phyloP scores from a whole-genome alignment of 805 yeast genomes.

The Yamadazyma endophytica region DNA sequence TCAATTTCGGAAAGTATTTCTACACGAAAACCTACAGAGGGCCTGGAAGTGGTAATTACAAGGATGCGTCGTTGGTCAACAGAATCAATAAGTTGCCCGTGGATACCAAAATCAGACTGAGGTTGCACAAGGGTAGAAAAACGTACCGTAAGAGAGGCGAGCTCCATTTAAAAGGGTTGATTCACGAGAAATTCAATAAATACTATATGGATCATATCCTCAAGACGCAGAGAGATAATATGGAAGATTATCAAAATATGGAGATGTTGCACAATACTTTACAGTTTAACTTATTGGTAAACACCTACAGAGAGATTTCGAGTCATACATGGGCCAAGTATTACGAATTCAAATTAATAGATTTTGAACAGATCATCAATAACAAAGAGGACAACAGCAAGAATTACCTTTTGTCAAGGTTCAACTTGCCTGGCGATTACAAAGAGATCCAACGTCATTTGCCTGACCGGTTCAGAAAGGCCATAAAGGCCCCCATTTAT shows the following conservation, averaged over 20 bases:
- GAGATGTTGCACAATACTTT: slow-evolving; percentile 43
- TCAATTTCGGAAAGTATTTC: slow-evolving; percentile 33
- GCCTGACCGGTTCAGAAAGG: slow-evolving; percentile 31
- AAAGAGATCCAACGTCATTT: slow-evolving; percentile 27
- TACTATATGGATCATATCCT: slow-evolving; percentile 26
- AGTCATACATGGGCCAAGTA: slow-evolving; percentile 36
- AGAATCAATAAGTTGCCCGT: slow-evolving; percentile 32
- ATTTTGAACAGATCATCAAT: slow-evolving; percentile 30
- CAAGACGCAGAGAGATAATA: slow-evolving; percentile 23
- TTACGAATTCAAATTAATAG: slow-evolving; percentile 34
- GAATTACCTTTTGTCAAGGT: slow-evolving; percentile 17
- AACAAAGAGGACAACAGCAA: slow-evolving; percentile 9
- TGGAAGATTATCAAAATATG: slow-evolving; percentile 34
- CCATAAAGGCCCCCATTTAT: slow-evolving; percentile 33
- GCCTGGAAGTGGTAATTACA: slow-evolving; percentile 43
- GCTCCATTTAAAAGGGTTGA: slow-evolving; percentile 32
- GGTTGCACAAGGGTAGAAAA: slow-evolving; percentile 18
- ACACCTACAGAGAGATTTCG: slow-evolving; percentile 36
- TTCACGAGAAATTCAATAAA: slow-evolving; percentile 29
- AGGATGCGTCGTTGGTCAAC: slow-evolving; percentile 39
- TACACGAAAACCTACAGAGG: slow-evolving; percentile 40
- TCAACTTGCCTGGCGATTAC: slow-evolving; percentile 30
- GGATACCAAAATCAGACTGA: slow-evolving; percentile 4
- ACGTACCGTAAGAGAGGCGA: slow-evolving; percentile 13
- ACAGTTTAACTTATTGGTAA: slow-evolving; percentile 36